Evolutionary conservation across 257 asterid genomes (phyloP).

Genomic region (Rauvolfia tetraphylla): DNA sequence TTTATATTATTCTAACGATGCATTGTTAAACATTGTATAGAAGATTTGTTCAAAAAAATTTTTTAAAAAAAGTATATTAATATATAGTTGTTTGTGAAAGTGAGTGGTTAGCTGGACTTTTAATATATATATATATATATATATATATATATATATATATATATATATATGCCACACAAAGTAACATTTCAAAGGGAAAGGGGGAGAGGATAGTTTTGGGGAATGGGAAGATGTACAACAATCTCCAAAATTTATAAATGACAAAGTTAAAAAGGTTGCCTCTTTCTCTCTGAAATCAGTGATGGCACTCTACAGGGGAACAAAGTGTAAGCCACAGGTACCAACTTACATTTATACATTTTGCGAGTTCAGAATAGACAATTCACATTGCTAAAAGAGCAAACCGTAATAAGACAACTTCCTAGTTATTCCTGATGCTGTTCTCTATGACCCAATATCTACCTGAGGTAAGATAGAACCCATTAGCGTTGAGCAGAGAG

Average conservation of each 20-base stretch:
- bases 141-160: too few species aligned
- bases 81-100: not conserved
- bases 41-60: not conserved
- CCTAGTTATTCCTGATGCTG: not conserved
- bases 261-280: not conserved
- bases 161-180: not conserved
- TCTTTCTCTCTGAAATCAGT: not conserved
- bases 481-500: conserved; percentile 93
- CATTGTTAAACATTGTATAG: not conserved
- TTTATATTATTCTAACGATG: not conserved
- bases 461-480: conserved; percentile 98
- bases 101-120: too few species aligned
- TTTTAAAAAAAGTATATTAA: not conserved
- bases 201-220: not conserved
- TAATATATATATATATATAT: too few species aligned
- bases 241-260: not conserved
- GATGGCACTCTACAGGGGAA: not conserved
- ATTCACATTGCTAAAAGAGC: not conserved
- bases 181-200: not conserved
- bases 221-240: not conserved
- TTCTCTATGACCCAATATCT: not conserved
- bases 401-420: not conserved
- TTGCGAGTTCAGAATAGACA: not conserved
- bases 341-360: not conserved
- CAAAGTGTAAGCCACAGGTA: not conserved